Percentiles rank a stretch among this genome's conserved stretches.
Conservation (phyloP, 768 basidiomycete genomes). For the Lentinula edodes region DNA sequence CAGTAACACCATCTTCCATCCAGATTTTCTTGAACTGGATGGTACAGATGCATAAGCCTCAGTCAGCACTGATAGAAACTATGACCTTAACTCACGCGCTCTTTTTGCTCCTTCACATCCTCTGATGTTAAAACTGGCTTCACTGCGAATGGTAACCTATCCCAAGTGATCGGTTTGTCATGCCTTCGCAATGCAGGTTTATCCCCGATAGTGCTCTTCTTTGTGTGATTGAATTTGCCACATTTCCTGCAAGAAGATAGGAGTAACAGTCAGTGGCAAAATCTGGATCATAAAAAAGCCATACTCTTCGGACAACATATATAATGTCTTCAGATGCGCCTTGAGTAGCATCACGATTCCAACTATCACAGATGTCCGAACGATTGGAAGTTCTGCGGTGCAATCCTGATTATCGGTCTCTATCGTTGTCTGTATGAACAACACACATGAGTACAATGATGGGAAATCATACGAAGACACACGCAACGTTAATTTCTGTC, state of each 20-base stretch:
- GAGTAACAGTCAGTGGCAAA: background rate
- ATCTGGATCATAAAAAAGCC: conserved; percentile 20
- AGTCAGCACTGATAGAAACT: background rate
- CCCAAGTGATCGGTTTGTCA: conserved; percentile 64
- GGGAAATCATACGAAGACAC: background rate
- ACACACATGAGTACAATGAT: background rate
- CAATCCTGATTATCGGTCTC: conserved; percentile 3
- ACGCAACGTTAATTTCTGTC: background rate
- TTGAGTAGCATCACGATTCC: conserved; percentile 88
- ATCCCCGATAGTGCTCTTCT: conserved; percentile 89
- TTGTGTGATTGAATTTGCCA: conserved; percentile 76
- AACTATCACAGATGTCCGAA: conserved; percentile 70
- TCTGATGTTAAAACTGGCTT: conserved; percentile 52
- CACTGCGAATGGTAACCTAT: conserved; percentile 64
- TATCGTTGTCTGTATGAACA: background rate
- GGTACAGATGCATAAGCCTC: conserved; percentile 1
- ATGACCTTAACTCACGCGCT: conserved; percentile 42
- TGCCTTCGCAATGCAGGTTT: conserved; percentile 64
- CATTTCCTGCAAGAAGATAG: conserved; percentile 64
- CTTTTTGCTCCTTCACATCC: conserved; percentile 59
- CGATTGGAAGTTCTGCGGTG: conserved; percentile 26
- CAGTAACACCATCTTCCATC: conserved; percentile 73
- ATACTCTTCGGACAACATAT: conserved; percentile 89
- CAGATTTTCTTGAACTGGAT: conserved; percentile 69
- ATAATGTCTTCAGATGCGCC: conserved; percentile 75